Evolutionary conservation across 108 stramenopile species (phyloP), one percentile per base, ranked within the genome.

Genomic region (Heterococcus sp.): DNA sequence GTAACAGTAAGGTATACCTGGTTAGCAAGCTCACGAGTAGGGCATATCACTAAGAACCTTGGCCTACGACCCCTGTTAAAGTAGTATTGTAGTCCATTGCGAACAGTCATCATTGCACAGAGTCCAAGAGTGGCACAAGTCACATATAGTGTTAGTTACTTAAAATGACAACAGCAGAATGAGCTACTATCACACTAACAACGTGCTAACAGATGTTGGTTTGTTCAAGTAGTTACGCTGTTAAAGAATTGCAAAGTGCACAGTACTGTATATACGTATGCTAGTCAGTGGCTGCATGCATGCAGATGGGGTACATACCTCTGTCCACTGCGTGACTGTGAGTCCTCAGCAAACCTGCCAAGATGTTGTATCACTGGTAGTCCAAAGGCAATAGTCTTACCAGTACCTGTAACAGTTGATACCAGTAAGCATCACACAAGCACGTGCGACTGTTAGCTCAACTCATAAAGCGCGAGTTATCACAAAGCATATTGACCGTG

Each of bases 301-400:
- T 58, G n/a, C 46, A 58, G 46, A 14, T 8, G 46, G 46, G 46
- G 14, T 14, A 21, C 46, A 58, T 58, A 58, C 46, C 46, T 71
- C 28, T 66, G 38, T 35, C 28, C 35, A 14, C 32, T 73, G 35
- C 72, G 37, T 28, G 31, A 27, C 3, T 63, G 26, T 71, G 34
- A 28, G 65, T 72, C 71, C 11, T 81, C 79, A 0, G 79, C 70
- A 34, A 81, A 81, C 32, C 79, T 71, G 27, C 37, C 79, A 3
- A 81, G 71, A 65, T 73, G 79, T 40, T 81, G 79, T 66, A 81
- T 81, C 31, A 81, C 79, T 2, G 79, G 79, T 28, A 81, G 36
- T 27, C 79, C 79, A 32, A 81, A 81, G 38, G 79, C 79, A 38
- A 81, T 81, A 5, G 79, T 81, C 72, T 81, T 81, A 30, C 79